phyloP scores from a whole-genome alignment of 495 filamentous ascomycete species.

The Xylaria intraflava region DNA sequence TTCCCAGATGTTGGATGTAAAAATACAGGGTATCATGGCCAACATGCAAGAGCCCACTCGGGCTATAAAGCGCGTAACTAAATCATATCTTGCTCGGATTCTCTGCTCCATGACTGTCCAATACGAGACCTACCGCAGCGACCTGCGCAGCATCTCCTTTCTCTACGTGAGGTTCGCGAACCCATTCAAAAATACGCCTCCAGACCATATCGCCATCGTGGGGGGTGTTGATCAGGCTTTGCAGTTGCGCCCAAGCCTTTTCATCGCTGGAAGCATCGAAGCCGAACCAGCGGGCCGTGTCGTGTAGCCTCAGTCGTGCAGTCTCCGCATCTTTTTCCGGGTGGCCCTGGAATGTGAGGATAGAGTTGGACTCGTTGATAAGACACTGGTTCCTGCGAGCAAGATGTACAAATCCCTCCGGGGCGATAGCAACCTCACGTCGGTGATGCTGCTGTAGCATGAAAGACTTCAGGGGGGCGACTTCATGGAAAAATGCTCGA shows the following conservation, averaged over 20 bases:
- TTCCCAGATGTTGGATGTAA: neutral
- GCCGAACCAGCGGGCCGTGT: slow-evolving; percentile 36
- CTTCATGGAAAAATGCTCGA: slow-evolving; percentile 29
- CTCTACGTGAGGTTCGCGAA: slow-evolving; percentile 19
- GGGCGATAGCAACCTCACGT: slow-evolving; percentile 28
- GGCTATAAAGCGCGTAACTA: neutral
- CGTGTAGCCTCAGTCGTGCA: slow-evolving; percentile 32
- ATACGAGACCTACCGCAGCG: neutral
- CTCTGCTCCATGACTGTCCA: neutral
- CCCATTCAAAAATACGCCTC: slow-evolving; percentile 38
- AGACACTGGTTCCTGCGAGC: slow-evolving; percentile 36
- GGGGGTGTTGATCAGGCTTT: slow-evolving; percentile 17
- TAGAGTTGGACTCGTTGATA: slow-evolving; percentile 32
- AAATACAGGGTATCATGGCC: neutral
- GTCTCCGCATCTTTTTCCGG: slow-evolving; percentile 42
- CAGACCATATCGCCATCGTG: slow-evolving; percentile 41
- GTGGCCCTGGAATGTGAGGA: slow-evolving; percentile 46
- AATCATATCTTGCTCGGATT: slow-evolving; percentile 8
- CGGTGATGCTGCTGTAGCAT: slow-evolving; percentile 42
- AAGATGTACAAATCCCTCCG: slow-evolving; percentile 29
- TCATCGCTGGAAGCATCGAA: slow-evolving; percentile 22
- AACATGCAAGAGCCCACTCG: neutral
- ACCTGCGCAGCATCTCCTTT: neutral
- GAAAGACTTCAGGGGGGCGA: slow-evolving; percentile 9
- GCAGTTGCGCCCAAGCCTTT: slow-evolving; percentile 16